These are phyloP conservation scores for Alternaria gaisen DNA, from an alignment of 2,329 filamentous ascomycete species.

Conservation along the genomic window DNA sequence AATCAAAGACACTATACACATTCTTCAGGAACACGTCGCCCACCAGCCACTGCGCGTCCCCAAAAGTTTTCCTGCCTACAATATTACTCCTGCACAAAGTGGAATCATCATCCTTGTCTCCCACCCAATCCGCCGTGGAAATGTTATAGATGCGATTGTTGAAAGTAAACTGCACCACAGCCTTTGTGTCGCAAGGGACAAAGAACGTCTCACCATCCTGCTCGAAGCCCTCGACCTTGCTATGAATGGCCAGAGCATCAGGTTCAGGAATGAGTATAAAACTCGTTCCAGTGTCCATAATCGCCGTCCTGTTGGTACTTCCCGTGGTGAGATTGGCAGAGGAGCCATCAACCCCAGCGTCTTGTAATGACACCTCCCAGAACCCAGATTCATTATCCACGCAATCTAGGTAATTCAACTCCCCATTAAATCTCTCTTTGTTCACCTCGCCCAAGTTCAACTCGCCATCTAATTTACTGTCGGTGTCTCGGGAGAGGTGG, in stretches of 20 bases:
- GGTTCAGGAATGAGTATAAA: constrained; percentile 76
- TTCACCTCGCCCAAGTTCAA: constrained; percentile 80
- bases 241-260: constrained; percentile 74
- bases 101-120: constrained; percentile 47
- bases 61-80: constrained; percentile 74
- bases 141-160: constrained; percentile 73
- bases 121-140: constrained; percentile 75
- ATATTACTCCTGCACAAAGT: constrained; percentile 72
- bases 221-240: constrained; percentile 69
- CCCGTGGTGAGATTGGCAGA: constrained; percentile 53
- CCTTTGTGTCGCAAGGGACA: constrained; percentile 75
- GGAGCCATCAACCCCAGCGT: constrained; percentile 69
- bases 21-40: constrained; percentile 90
- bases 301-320: constrained; percentile 61
- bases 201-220: constrained; percentile 69
- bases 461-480: constrained; percentile 75
- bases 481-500: constrained; percentile 71
- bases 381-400: constrained; percentile 61
- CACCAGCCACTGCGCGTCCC: constrained; percentile 74
- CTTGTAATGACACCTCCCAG: constrained; percentile 78
- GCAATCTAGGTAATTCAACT: constrained; percentile 71
- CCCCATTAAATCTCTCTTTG: constrained; percentile 70
- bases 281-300: constrained; percentile 85
- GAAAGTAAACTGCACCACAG: constrained; percentile 71
- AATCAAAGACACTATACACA: constrained; percentile 86